A percentile compares a stretch with the other conserved stretches of the same genome.
Evolutionary conservation across 352 stramenopile genomes (phyloP).

Genomic region (Pythium aristosporum): DNA sequence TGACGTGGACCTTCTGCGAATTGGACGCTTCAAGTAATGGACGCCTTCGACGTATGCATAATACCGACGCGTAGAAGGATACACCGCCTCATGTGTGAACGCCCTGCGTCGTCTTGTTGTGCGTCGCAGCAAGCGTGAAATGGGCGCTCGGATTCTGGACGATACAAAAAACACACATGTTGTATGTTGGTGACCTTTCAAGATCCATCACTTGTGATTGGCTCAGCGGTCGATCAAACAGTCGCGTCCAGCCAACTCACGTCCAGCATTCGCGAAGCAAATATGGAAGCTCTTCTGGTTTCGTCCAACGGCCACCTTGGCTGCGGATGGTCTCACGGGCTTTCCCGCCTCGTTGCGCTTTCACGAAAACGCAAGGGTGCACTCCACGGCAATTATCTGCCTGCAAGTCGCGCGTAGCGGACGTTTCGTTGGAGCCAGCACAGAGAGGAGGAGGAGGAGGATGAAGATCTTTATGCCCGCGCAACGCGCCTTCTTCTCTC

Average conservation of each 20-base stretch:
- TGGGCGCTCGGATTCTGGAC: no score
- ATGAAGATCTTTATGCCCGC: no score
- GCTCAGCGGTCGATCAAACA: not conserved
- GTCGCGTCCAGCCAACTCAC: not conserved
- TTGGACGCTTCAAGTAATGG: not conserved
- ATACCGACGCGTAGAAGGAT: not conserved
- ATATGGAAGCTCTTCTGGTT: not conserved
- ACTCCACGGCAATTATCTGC: no score
- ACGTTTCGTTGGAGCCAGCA: not conserved
- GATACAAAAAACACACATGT: no score
- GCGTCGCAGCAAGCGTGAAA: no score
- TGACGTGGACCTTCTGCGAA: not conserved
- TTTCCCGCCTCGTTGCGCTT: not conserved
- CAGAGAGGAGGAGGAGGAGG: no score
- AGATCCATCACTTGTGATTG: not conserved
- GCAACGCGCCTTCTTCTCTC: no score
- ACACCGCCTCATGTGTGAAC: no score
- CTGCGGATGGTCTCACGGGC: not conserved
- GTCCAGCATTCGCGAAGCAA: not conserved
- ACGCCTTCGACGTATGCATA: no score
- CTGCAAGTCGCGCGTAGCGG: not conserved
- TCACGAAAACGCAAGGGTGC: not conserved
- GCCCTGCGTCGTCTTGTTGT: no score
- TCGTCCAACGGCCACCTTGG: not conserved
- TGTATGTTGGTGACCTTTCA: not conserved